Evolutionary conservation across 352 stramenopile genomes (phyloP).

Genomic region (Phytopythium oedochilum): DNA sequence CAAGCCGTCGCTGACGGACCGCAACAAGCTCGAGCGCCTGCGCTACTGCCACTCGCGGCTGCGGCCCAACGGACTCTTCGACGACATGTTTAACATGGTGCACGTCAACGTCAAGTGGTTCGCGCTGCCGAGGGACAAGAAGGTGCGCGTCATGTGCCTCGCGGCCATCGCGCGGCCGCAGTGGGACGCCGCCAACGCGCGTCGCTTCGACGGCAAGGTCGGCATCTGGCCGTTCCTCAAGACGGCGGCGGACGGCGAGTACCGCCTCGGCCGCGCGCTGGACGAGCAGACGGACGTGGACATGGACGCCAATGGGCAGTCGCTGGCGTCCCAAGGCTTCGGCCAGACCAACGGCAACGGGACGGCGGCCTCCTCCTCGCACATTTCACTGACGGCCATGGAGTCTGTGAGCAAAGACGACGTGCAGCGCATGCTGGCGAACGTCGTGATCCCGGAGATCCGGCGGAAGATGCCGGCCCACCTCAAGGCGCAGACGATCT

Average conservation of each 20-base stretch:
- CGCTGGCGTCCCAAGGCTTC: neutral
- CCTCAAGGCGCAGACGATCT: constrained; percentile 25
- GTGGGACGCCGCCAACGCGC: constrained; percentile 24
- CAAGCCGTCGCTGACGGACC: constrained; percentile 35
- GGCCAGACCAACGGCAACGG: neutral
- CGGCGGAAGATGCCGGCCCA: constrained; percentile 25
- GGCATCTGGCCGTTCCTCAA: constrained; percentile 37
- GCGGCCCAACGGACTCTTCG: constrained; percentile 28
- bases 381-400: constrained; percentile 9
- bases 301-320: neutral
- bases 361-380: no score
- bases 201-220: constrained; percentile 40
- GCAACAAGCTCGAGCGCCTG: constrained; percentile 35
- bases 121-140: constrained; percentile 24
- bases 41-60: constrained; percentile 29
- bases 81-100: constrained; percentile 39
- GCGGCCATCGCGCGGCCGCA: constrained; percentile 34
- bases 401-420: constrained; percentile 37
- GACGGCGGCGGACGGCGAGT: neutral
- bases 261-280: neutral
- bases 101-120: constrained; percentile 51
- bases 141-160: constrained; percentile 42
- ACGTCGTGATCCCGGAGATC: constrained; percentile 26
- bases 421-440: constrained; percentile 34
- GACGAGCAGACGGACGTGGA: neutral